A percentile compares a stretch with the other conserved stretches of the same genome.
phyloP scores from a whole-genome alignment of 345 rosid genomes.

The Kandelia obovata region DNA sequence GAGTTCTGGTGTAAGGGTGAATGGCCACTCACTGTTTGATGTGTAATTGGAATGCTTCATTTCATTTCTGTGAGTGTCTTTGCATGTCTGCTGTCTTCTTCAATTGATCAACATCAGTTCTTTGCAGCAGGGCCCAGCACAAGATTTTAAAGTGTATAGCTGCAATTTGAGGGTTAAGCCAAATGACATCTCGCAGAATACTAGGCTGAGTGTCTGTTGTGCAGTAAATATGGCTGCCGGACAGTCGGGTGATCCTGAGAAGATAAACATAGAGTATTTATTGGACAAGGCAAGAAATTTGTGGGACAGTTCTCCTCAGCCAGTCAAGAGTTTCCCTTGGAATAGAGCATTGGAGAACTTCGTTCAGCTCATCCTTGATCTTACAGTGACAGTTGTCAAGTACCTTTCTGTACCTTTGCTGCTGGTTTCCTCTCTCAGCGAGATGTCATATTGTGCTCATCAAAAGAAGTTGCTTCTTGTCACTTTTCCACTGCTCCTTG shows the following conservation, averaged over 20 bases:
- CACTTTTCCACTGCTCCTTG: slow-evolving; percentile 64
- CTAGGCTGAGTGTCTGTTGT: slow-evolving; percentile 40
- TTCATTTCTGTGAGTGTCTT: too few relatives aligned
- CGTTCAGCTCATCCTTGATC: slow-evolving; percentile 68
- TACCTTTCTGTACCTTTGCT: slow-evolving; percentile 64
- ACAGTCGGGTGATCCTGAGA: slow-evolving; percentile 57
- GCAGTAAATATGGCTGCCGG: slow-evolving; percentile 58
- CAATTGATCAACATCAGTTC: background rate
- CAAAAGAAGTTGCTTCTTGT: slow-evolving; percentile 63
- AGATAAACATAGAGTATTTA: slow-evolving; percentile 38
- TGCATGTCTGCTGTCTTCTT: background rate
- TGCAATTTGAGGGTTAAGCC: slow-evolving; percentile 17
- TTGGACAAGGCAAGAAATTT: slow-evolving; percentile 45
- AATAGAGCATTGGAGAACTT: slow-evolving; percentile 59
- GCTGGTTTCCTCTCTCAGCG: slow-evolving; percentile 76
- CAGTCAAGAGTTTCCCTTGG: slow-evolving; percentile 88
- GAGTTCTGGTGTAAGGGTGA: too few relatives aligned
- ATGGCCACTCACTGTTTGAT: too few relatives aligned
- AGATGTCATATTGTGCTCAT: slow-evolving; percentile 96
- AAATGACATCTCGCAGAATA: slow-evolving; percentile 23
- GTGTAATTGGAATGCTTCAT: too few relatives aligned
- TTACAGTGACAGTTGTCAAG: slow-evolving; percentile 57
- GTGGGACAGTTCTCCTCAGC: slow-evolving; percentile 67
- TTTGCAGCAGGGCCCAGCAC: slow-evolving; percentile 30
- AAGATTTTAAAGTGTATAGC: slow-evolving; percentile 16